A percentile compares a stretch with the other conserved stretches of the same genome.
phyloP scores from a whole-genome alignment of 116 monocot genomes.

The Iris pallida region DNA sequence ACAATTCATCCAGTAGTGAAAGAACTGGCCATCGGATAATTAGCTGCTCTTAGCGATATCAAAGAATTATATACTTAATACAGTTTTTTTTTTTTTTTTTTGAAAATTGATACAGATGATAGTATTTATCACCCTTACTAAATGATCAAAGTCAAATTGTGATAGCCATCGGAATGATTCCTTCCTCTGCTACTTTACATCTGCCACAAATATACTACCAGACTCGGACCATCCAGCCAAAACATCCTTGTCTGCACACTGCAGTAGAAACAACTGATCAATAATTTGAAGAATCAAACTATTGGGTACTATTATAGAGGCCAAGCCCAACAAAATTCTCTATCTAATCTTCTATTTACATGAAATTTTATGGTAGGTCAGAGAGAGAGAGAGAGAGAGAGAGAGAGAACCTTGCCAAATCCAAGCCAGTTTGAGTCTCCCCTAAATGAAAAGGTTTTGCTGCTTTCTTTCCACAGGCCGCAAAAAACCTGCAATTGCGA shows the following conservation, averaged over 20 bases:
- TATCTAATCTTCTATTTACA: no score
- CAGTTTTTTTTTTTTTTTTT: no score
- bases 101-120: no score
- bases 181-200: not conserved
- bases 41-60: no score
- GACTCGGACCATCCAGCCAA: slow-evolving; percentile 93
- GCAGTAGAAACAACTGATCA: slow-evolving; percentile 2
- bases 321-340: no score
- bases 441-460: not conserved
- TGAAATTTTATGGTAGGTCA: not conserved
- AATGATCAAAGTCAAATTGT: no score
- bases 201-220: slow-evolving; percentile 69
- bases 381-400: not conserved
- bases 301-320: no score
- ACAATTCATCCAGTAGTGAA: no score
- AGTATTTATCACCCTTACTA: no score
- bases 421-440: slow-evolving; percentile 53
- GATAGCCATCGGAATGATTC: no score
- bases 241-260: slow-evolving; percentile 65
- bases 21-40: no score
- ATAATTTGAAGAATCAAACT: not conserved
- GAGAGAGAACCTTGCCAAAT: slow-evolving; percentile 47
- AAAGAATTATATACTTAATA: no score
- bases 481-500: slow-evolving; percentile 52
- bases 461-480: slow-evolving; percentile 57